phyloP scores from a whole-genome alignment of 176 grass and related monocot genomes.

The Carex cristatella region DNA sequence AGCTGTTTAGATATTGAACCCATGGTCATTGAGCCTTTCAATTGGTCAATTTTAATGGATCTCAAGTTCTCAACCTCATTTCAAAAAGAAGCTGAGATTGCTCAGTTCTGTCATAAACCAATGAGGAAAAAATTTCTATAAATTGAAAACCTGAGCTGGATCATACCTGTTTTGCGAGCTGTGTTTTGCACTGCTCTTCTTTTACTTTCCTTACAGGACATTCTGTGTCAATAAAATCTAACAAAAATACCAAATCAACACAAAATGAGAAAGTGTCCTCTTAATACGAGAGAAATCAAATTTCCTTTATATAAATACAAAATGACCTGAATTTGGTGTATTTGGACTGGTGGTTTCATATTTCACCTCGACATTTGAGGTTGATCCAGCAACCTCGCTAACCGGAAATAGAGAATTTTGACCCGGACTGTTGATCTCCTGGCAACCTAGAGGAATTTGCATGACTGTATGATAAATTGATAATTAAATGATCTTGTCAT shows the following conservation, averaged over 20 bases:
- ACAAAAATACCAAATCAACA: background rate
- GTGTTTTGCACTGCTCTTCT: background rate
- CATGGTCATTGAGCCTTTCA: background rate
- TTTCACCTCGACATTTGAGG: too few species aligned
- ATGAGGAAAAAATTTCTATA: background rate
- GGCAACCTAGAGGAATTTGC: background rate
- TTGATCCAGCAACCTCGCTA: background rate
- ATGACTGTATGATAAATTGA: too few species aligned
- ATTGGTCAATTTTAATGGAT: background rate
- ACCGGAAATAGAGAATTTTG: background rate
- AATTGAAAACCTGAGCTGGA: background rate
- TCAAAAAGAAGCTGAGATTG: background rate
- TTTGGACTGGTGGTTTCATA: too few species aligned
- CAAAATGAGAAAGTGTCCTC: background rate
- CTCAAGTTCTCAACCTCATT: background rate
- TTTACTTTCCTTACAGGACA: background rate
- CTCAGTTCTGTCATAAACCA: background rate
- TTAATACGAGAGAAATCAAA: too few species aligned
- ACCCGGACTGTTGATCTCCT: background rate
- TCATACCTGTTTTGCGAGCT: background rate
- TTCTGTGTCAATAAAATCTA: background rate
- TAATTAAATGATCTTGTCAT: too few species aligned
- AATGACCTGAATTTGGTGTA: too few species aligned
- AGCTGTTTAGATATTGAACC: background rate
- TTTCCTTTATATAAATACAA: too few species aligned